Base-by-base conservation (phyloP, 176 grass and related monocot genomes). In the Puccinellia tenuiflora region DNA sequence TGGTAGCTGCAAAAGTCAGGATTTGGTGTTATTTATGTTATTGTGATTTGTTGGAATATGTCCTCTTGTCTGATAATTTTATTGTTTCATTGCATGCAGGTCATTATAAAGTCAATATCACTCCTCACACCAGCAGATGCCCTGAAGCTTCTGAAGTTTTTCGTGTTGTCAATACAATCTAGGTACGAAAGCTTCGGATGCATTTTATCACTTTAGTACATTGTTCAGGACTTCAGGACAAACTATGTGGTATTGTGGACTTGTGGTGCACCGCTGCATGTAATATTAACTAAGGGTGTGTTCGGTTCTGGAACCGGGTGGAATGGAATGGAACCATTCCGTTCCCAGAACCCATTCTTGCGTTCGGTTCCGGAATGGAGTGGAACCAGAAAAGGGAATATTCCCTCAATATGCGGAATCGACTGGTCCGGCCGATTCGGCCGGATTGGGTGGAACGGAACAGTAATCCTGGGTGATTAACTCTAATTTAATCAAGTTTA, bases 71-170 rank as follows among this genome's bases (percentile, higher is more conserved):
- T 76, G 20, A 79, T 68, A 72, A 53, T 38, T 62, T 77, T 85
- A 54, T 48, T 88, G 16, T 33, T 57, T 79, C 38, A 42, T 59
- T 88, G 79, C 26, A 79, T 51, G 14, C 86, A 98, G 96, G 92
- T 98, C 61, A 95, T 98, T 69, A 62, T 54, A n/a, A 98, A 98
- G 37, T 98, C 96, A 67, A 69, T 93, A 79, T 91, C 85, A 62
- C 85, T 91, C 71, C 65, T 98, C 71, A 95, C 83, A 67, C 96
- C 90, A 42, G 88, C 87, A 24, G 88, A 94, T 85, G 87, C 89
- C 46, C 28, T 91, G 53, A 95, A 98, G 86, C 92, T 98, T 82
- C 81, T 98, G 66, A 91, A 91, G 86, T 91, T 85, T 79, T 90
- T 98, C 35, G 69, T 93, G 40, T 79, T 82, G n/a, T 82, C 90